phyloP scores from a whole-genome alignment of 2,329 filamentous ascomycete genomes.

The Colletotrichum falcatum region DNA sequence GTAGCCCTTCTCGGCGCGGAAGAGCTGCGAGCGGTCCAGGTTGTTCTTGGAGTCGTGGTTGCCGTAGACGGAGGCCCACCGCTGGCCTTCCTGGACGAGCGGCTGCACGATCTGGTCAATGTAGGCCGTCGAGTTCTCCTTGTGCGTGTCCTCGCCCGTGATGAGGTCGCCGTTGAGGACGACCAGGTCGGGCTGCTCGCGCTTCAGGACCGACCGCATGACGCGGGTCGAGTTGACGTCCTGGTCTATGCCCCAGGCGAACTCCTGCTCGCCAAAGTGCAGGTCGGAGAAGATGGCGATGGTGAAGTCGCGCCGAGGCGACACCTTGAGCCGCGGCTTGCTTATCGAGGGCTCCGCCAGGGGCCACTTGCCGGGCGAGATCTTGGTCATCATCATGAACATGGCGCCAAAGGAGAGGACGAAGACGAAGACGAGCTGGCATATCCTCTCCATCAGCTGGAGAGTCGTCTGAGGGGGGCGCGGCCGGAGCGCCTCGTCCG shows the following conservation, averaged over 20 bases:
- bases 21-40: slow-evolving; percentile 54
- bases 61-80: slow-evolving; percentile 70
- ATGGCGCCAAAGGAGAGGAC: slow-evolving; percentile 37
- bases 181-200: slow-evolving; percentile 62
- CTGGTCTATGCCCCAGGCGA: slow-evolving; percentile 52
- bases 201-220: slow-evolving; percentile 60
- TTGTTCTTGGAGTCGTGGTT: slow-evolving; percentile 69
- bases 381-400: slow-evolving; percentile 40
- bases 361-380: slow-evolving; percentile 39
- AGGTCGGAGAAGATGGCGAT: slow-evolving; percentile 65
- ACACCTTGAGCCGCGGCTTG: slow-evolving; percentile 29
- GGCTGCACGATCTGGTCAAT: slow-evolving; percentile 62
- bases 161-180: slow-evolving; percentile 74
- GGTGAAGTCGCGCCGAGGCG: slow-evolving; percentile 36
- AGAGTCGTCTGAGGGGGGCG: slow-evolving; percentile 29
- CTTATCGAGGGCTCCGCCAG: slow-evolving; percentile 36
- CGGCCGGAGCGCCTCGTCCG: slow-evolving; percentile 28
- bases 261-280: slow-evolving; percentile 65
- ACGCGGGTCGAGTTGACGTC: slow-evolving; percentile 60
- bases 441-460: slow-evolving; percentile 32
- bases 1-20: slow-evolving; percentile 66
- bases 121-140: slow-evolving; percentile 61
- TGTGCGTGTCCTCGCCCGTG: slow-evolving; percentile 67
- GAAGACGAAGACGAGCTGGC: slow-evolving; percentile 38
- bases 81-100: slow-evolving; percentile 57